Percentiles rank a stretch among this genome's conserved stretches.
Conservation (phyloP, 2,329 filamentous ascomycete genomes). For the Trichocomaceae sp. region DNA sequence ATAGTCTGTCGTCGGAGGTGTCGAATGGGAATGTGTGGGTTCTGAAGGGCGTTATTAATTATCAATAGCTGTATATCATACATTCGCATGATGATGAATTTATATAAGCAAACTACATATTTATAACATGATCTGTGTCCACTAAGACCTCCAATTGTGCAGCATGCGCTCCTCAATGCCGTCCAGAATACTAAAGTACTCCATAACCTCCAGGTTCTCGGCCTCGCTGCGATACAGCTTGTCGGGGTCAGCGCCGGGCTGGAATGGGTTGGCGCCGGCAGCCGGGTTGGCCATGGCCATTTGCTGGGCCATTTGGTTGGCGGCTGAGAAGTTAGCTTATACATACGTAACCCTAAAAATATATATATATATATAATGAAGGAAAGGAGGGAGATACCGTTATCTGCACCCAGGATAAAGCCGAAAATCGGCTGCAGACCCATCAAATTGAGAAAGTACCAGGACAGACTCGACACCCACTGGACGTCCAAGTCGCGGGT, state of each 20-base stretch:
- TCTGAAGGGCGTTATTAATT: slow-evolving; percentile 55
- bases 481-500: slow-evolving; percentile 93
- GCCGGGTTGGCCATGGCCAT: slow-evolving; percentile 69
- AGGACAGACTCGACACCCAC: slow-evolving; percentile 97
- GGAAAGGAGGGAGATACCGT: slow-evolving; percentile 56
- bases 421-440: slow-evolving; percentile 95
- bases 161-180: slow-evolving; percentile 80
- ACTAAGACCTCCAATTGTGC: slow-evolving; percentile 34
- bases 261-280: slow-evolving; percentile 65
- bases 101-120: slow-evolving; percentile 5
- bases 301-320: slow-evolving; percentile 82
- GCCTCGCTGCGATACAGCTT: slow-evolving; percentile 90
- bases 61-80: too few species aligned
- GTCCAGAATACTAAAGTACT: slow-evolving; percentile 87
- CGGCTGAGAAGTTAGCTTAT: slow-evolving; percentile 50
- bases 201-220: slow-evolving; percentile 91
- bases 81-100: too few species aligned
- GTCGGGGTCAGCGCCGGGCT: slow-evolving; percentile 86
- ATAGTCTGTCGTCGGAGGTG: slow-evolving; percentile 65
- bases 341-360: too few species aligned
- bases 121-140: too few species aligned
- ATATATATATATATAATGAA: too few species aligned
- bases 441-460: slow-evolving; percentile 98
- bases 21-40: slow-evolving; percentile 88
- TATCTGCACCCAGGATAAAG: slow-evolving; percentile 91